Percentiles rank a stretch among this genome's conserved stretches.
These are phyloP conservation scores for Geotrichum bryndzae DNA, from an alignment of 1,139 yeast genomes.

Conservation along the genomic window DNA sequence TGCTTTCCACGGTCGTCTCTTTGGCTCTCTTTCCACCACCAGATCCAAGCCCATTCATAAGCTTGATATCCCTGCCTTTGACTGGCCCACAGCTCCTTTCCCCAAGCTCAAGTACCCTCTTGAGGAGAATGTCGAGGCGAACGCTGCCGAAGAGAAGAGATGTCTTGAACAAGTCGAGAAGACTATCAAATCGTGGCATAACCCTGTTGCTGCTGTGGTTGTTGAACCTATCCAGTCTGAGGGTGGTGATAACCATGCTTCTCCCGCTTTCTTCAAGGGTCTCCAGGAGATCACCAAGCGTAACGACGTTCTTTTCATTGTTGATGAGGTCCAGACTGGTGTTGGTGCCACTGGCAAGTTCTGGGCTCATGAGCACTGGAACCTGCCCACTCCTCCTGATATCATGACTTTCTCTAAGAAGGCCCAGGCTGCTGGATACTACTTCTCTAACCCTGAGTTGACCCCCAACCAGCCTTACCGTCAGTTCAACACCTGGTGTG, in stretches of 20 bases:
- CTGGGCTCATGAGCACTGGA: conserved; percentile 86
- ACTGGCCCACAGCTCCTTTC: conserved; percentile 84
- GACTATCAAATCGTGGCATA: conserved; percentile 39
- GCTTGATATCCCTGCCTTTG: conserved; percentile 75
- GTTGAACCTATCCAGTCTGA: conserved; percentile 81
- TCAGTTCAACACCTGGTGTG: conserved; percentile 90
- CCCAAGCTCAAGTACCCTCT: conserved; percentile 72
- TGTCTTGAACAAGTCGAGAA: conserved; percentile 57
- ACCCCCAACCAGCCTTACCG: conserved; percentile 70
- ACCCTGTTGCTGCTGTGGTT: conserved; percentile 70
- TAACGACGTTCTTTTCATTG: conserved; percentile 61
- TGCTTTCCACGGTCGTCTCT: conserved; percentile 78
- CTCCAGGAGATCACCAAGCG: conserved; percentile 64
- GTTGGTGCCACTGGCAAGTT: conserved; percentile 78
- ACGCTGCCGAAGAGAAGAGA: conserved; percentile 59
- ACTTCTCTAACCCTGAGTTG: conserved; percentile 62
- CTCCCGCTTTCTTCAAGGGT: conserved; percentile 69
- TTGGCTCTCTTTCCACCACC: conserved; percentile 73
- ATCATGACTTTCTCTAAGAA: conserved; percentile 79
- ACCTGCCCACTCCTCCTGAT: conserved; percentile 67
- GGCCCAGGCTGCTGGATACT: conserved; percentile 83
- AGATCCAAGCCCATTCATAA: conserved; percentile 80
- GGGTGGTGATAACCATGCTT: conserved; percentile 85
- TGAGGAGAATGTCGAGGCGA: conserved; percentile 48
- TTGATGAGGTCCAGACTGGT: conserved; percentile 85